These are phyloP conservation scores for Cocos nucifera DNA, from an alignment of 176 grass and related monocot species.

Conservation along the genomic window DNA sequence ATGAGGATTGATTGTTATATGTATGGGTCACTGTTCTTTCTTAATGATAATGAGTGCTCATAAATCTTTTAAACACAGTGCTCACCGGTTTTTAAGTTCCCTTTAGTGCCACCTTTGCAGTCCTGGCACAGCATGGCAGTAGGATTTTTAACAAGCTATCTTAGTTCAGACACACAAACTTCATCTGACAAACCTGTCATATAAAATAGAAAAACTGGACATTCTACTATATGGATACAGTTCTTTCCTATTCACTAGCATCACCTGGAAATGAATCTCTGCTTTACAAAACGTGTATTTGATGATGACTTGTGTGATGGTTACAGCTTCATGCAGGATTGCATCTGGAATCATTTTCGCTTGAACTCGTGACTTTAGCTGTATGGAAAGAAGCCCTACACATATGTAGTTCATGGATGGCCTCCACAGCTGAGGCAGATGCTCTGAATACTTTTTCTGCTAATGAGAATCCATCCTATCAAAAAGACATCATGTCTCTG, in stretches of 20 bases:
- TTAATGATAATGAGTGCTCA: too few species aligned
- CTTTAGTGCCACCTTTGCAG: too few species aligned
- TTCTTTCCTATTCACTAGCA: background rate
- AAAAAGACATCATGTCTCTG: slow-evolving; percentile 9
- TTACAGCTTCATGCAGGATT: slow-evolving; percentile 37
- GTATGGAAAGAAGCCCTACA: slow-evolving; percentile 55
- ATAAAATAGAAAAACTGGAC: background rate
- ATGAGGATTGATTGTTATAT: too few species aligned
- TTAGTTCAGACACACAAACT: too few species aligned
- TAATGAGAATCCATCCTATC: slow-evolving; percentile 15
- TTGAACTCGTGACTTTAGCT: slow-evolving; percentile 55
- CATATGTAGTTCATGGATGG: slow-evolving; percentile 33
- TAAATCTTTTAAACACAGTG: too few species aligned
- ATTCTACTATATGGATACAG: background rate
- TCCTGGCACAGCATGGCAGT: too few species aligned
- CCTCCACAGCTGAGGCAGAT: slow-evolving; percentile 19
- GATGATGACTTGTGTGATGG: slow-evolving; percentile 5
- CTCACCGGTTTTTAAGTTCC: too few species aligned
- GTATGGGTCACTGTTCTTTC: too few species aligned
- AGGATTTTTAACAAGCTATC: too few species aligned
- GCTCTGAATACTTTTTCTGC: background rate
- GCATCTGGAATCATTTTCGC: slow-evolving; percentile 48
- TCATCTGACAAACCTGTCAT: too few species aligned
- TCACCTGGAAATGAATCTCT: background rate
- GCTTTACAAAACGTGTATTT: background rate